Conservation (phyloP, 164 flowering plant species). For the Magnolia officinalis region DNA sequence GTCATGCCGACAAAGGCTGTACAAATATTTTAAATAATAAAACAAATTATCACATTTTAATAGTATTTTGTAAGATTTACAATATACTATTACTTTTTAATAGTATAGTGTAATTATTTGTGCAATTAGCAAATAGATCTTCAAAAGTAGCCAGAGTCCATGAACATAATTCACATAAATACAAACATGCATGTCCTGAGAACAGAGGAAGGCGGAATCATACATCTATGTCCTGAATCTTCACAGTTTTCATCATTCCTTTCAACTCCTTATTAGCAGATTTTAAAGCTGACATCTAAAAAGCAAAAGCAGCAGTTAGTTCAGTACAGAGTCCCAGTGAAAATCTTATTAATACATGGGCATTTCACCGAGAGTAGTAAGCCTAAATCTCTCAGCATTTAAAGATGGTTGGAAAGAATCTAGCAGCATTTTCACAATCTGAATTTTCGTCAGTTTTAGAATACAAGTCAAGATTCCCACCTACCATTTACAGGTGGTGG, state of each 20-base stretch:
- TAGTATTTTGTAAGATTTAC: no score
- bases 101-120: no score
- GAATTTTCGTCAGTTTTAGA: background rate
- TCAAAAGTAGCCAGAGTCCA: no score
- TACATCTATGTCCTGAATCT: conserved; percentile 91
- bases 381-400: background rate
- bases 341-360: background rate
- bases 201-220: conserved; percentile 10
- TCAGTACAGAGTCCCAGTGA: background rate
- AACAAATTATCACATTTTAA: no score
- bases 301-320: conserved; percentile 9
- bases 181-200: no score
- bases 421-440: no score
- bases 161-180: no score
- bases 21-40: no score
- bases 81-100: no score
- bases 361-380: background rate
- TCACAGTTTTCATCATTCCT: conserved; percentile 90
- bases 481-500: background rate
- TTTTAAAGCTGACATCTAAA: conserved; percentile 82
- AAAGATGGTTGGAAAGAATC: background rate
- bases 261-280: conserved; percentile 80
- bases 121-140: no score
- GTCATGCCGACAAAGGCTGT: no score
- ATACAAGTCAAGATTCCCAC: background rate